Conservation (phyloP, 352 stramenopile genomes). For the Pythium grandisporangium region DNA sequence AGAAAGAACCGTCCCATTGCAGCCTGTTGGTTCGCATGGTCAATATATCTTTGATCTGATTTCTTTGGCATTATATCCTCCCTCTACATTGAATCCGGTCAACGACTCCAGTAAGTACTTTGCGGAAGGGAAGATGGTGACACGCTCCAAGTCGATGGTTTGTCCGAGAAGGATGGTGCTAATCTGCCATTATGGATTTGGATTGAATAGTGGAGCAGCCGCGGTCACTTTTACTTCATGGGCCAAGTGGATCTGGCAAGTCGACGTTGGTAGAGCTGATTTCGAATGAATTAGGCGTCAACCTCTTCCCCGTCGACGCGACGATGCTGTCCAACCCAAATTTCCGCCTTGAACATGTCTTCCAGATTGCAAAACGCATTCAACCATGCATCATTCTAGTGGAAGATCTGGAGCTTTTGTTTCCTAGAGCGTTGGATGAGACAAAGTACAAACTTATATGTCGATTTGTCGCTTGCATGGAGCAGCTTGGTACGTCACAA, state of each 20-base stretch:
- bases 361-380: conserved; percentile 57
- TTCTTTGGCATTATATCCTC: conserved; percentile 5
- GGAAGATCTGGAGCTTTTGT: conserved; percentile 71
- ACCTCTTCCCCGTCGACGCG: conserved; percentile 55
- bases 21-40: conserved; percentile 30
- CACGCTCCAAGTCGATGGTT: too few species aligned
- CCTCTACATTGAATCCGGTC: neutral
- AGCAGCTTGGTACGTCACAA: conserved; percentile 49
- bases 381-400: conserved; percentile 61
- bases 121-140: too few species aligned
- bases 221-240: conserved; percentile 52
- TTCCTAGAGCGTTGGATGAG: conserved; percentile 57
- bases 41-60: conserved; percentile 7
- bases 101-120: neutral
- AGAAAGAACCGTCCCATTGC: too few species aligned
- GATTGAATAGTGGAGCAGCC: conserved; percentile 12
- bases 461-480: conserved; percentile 40
- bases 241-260: conserved; percentile 60
- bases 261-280: conserved; percentile 52
- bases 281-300: conserved; percentile 31
- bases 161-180: too few species aligned
- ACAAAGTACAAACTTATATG: conserved; percentile 65
- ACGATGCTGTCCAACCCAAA: conserved; percentile 43
- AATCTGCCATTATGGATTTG: neutral
- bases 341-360: conserved; percentile 47